Conservation (phyloP, 495 filamentous ascomycete genomes). For the Hypoxylon rickii region DNA sequence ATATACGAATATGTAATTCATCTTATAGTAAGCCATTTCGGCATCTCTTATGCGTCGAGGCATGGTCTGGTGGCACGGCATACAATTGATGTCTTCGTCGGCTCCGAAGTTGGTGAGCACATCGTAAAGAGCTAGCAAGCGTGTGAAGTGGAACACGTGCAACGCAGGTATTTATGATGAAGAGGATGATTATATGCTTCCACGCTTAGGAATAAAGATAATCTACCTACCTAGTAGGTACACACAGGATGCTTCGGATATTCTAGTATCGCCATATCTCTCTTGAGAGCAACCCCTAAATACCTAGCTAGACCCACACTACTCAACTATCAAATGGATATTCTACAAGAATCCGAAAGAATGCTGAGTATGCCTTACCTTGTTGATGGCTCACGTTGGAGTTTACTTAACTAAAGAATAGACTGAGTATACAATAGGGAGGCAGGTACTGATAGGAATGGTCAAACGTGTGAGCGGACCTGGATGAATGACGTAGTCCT, state of each 20-base stretch:
- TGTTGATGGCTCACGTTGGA: no score
- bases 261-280: slow-evolving; percentile 28
- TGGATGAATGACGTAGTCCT: not conserved
- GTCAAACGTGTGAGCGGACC: not conserved
- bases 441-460: no score
- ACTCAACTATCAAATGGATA: no score
- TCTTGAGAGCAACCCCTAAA: not conserved
- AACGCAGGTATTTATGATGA: no score
- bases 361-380: no score
- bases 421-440: no score
- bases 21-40: slow-evolving; percentile 15
- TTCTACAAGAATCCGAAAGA: no score
- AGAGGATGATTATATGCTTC: no score
- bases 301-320: not conserved
- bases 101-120: slow-evolving; percentile 4
- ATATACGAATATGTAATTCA: not conserved
- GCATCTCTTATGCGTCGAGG: not conserved
- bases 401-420: no score
- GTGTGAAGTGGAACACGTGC: not conserved
- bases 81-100: slow-evolving; percentile 3
- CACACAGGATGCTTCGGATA: slow-evolving; percentile 14
- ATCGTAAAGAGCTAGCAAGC: slow-evolving; percentile 1
- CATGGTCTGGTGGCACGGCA: slow-evolving; percentile 7
- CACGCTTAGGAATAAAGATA: no score
- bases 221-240: no score